Evolutionary conservation across 2,329 filamentous ascomycete genomes (phyloP).

Genomic region (Dothistroma septosporum): DNA sequence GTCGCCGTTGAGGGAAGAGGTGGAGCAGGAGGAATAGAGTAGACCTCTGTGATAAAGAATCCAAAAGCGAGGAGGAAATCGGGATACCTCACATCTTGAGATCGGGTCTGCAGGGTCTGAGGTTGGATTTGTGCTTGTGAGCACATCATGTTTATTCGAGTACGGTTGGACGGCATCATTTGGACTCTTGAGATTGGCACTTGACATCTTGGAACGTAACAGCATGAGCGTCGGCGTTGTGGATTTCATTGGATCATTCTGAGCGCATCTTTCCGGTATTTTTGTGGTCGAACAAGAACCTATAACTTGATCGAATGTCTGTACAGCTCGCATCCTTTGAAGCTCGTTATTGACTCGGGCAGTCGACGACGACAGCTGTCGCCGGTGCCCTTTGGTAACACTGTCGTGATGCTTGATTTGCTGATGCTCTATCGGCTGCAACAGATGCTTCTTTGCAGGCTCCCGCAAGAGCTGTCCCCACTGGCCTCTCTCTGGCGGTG

Average conservation of each 20-base stretch:
- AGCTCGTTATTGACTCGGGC: not conserved
- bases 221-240: not conserved
- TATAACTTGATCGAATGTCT: not conserved
- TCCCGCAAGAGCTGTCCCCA: slow-evolving; percentile 14
- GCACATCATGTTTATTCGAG: not conserved
- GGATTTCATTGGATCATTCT: not conserved
- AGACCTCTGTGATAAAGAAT: not conserved
- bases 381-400: not conserved
- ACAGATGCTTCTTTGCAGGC: slow-evolving; percentile 15
- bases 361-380: not conserved
- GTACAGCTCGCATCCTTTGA: not conserved
- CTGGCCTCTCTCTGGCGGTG: slow-evolving; percentile 12
- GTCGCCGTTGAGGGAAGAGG: slow-evolving; percentile 2
- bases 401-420: not conserved
- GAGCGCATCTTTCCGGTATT: not conserved
- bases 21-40: slow-evolving; percentile 2
- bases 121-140: not conserved
- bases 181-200: too few relatives aligned
- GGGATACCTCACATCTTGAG: not conserved
- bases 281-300: not conserved
- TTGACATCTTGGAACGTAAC: not conserved
- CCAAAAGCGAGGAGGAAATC: not conserved
- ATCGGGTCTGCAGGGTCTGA: not conserved
- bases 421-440: slow-evolving; percentile 8
- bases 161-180: too few relatives aligned